A percentile compares a stretch with the other conserved stretches of the same genome.
phyloP scores from a whole-genome alignment of 768 basidiomycete species.

The Boletus subcaerulescens region DNA sequence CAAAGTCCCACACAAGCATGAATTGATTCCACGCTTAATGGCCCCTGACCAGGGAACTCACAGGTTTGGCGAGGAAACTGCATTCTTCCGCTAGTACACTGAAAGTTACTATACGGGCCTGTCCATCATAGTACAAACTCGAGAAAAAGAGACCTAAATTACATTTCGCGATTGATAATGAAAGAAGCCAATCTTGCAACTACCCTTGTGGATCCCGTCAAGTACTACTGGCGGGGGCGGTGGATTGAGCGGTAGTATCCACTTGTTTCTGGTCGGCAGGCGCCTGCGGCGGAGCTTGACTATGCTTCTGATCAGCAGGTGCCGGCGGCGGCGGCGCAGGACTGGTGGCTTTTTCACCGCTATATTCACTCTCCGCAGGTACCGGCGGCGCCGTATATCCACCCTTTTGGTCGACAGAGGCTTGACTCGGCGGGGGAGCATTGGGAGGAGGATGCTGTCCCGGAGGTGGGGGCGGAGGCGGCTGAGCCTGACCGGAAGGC shows the following conservation, averaged over 20 bases:
- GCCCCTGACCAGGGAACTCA: no score
- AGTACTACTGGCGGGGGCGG: neutral
- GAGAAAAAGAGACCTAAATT: neutral
- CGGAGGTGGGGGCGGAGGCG: neutral
- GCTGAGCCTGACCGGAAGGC: neutral
- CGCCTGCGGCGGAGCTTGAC: neutral
- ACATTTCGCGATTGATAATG: neutral
- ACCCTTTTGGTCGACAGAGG: constrained; percentile 9
- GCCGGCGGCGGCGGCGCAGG: neutral
- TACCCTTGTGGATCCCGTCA: neutral
- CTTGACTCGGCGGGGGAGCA: neutral
- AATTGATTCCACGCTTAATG: neutral
- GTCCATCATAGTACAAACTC: neutral
- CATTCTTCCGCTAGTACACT: no score
- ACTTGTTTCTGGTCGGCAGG: constrained; percentile 7
- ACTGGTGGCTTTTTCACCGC: neutral
- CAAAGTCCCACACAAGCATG: neutral
- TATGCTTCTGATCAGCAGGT: neutral
- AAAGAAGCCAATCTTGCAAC: neutral
- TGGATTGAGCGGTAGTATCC: neutral
- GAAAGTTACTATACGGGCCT: neutral
- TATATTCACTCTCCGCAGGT: neutral
- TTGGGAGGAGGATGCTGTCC: neutral
- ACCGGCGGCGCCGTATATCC: neutral
- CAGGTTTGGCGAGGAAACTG: no score